Conservation (phyloP, 2,329 filamentous ascomycete species). For the Aphanocladium album region DNA sequence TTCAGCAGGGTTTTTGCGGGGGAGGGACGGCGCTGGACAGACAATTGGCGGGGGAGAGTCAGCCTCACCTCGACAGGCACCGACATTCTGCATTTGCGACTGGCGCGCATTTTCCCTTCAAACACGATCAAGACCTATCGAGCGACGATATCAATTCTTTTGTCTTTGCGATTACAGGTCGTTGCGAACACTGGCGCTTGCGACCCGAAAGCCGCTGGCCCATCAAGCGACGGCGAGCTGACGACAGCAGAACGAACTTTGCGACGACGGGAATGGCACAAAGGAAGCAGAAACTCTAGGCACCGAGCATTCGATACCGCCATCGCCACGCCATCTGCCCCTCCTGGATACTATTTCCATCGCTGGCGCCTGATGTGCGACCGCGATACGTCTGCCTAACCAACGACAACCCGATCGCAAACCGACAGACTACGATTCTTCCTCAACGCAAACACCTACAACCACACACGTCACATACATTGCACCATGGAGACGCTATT, state of each 20-base stretch:
- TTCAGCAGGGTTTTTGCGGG: neutral
- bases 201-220: neutral
- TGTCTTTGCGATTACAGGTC: neutral
- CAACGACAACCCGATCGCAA: neutral
- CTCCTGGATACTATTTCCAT: neutral
- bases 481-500: constrained; percentile 45
- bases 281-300: neutral
- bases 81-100: neutral
- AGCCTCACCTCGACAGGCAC: neutral
- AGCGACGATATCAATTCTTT: neutral
- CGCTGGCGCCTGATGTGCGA: neutral
- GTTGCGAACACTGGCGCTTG: neutral
- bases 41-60: neutral
- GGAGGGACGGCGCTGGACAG: neutral
- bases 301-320: neutral
- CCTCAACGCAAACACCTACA: neutral
- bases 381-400: constrained; percentile 3
- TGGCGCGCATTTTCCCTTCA: neutral
- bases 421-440: neutral
- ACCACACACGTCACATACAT: neutral
- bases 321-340: neutral
- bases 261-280: neutral
- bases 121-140: neutral
- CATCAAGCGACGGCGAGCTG: too few relatives aligned
- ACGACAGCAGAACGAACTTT: neutral